Base-by-base conservation (phyloP, 2,329 filamentous ascomycete genomes). In the Beauveria sp. region DNA sequence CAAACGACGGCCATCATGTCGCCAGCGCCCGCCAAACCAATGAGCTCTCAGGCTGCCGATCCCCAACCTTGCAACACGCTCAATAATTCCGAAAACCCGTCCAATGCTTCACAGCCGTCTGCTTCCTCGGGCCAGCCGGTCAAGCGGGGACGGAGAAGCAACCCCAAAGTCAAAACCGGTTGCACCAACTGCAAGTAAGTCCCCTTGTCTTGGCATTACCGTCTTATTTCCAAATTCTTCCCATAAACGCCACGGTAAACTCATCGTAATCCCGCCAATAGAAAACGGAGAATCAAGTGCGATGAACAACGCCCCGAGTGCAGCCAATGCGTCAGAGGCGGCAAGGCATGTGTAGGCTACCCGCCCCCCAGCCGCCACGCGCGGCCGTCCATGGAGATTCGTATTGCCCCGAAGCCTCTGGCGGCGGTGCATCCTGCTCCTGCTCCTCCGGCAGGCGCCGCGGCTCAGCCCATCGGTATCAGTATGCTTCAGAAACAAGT, bases 131-230 rank as follows among this genome's bases (percentile, higher is more conserved):
- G 20, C 5, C 54, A 34, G 22, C 61, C 43, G 6, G 61, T 22
- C 42, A 82, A 78, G 68, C 77, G 81, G 58, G 75, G 74, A 16
- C 76, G 82, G 60, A 79, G 76, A 30, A 85, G 82, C 70, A 81
- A 78, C 65, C 81, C 82, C 16, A 87, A 87, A 70, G 85, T 86
- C 65, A 87, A 86, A 74, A 87, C 85, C 1, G 85, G 85, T 46
- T 88, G 86, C 72, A 79, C 78, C 67, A 86, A 84, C 71, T 88
- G 85, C 85, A 88, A 88, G 85, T 87, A 77, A 71, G 85, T 78
- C 12, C 10, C 54, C 5, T 16, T 53, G 42, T 60, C 28, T 54
- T 56, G 46, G 38, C 7, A 49, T 46, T 45, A 6, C 24, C 30
- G 28, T 20, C 24, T 56, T 43, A n/a, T 51, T 42, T 22, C 30